Base-by-base conservation (phyloP, 768 basidiomycete genomes). In the Sutorius australiensis region DNA sequence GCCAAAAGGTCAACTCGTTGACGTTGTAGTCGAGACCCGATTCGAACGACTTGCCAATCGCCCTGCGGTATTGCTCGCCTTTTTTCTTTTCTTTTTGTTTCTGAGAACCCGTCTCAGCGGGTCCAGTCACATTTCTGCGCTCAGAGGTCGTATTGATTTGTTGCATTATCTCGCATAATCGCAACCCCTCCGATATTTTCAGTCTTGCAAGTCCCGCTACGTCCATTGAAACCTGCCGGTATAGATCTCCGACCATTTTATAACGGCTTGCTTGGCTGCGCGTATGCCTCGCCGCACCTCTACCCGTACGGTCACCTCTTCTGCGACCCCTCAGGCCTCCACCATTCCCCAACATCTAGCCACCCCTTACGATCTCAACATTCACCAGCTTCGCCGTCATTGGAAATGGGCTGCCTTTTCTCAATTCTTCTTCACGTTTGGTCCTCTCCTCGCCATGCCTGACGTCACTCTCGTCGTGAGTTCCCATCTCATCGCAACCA, bases 331-430 rank as follows among this genome's bases (percentile, higher is more conserved):
- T 49, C 61, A 62, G 52, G 63, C 59, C 17, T 60, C 60, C 46
- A 55, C 65, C 48, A 57, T 69, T 33, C 58, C 60, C 52, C 53
- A 67, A 43, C 55, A 64, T 54, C 52, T 61, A 64, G 54, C 62
- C 49, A 48, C 67, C 48, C 55, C 62, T 46, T 64, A 63, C 52
- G 70, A 73, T 46, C 59, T 61, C 60, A 74, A 82, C 61, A 67
- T 87, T 48, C 55, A 66, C 41, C 64, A 73, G 28, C 84, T 97
- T 47, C 79, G 93, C 51, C 83, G 75, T 53, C 82, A 92, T 58
- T 95, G 91, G 91, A 86, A 89, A 77, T 95, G 92, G 92, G 93
- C 93, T 6, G 87, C 87, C 24, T 88, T 94, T 70, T 81, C 81
- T 70, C 92, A 95, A 68, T 95, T 95, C 78, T 86, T 91, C 72